Base-by-base conservation (phyloP, 805 yeast genomes). In the Clavispora vitiphila region DNA sequence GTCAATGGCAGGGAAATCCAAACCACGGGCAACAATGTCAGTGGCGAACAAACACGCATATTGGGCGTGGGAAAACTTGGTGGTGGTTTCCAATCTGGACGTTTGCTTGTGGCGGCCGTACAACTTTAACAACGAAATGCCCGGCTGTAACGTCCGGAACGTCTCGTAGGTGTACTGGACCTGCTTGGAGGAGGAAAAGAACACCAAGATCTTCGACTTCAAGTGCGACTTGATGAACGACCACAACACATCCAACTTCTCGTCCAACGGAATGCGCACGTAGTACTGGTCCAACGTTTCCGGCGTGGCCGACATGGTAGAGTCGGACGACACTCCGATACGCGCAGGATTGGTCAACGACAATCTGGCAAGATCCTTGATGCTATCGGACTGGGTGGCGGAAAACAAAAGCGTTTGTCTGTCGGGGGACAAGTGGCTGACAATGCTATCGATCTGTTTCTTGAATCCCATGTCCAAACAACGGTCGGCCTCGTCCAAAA, bases 391-490 rank as follows among this genome's bases (percentile, higher is more conserved):
- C 60, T 86, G 95, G 1, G 97, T 89, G 0, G 96, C 97, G 0
- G 95, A 84, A 52, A 86, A 90, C 37, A 89, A 63, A 38, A 89
- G 60, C 0, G 96, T 88, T 58, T 90, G 96, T 58, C 96, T 76
- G 4, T 81, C 73, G 9, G 83, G 78, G 1, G 96, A 95, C 46
- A 89, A 66, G 58, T 84, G 87, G 36, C 78, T 76, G 21, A 89
- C 65, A 40, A 89, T 89, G 23, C 83, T 83, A 58, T 90, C 96
- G 46, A 89, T 64, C 34, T 93, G 84, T 53, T 78, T 78, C 57
- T 81, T 81, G 72, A 89, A 89, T 7, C 96, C 96, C 95, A 90
- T 86, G 63, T 89, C 97, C 53, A 89, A 67, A 54, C 93, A 86
- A 51, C 96, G 71, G 58, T 89, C 97, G 0, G 96, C 96, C 62